Evolutionary conservation across 805 yeast species (phyloP), one percentile per base, ranked within the genome.

Genomic region (fission yeast (Schizosaccharomyces pombe)): DNA sequence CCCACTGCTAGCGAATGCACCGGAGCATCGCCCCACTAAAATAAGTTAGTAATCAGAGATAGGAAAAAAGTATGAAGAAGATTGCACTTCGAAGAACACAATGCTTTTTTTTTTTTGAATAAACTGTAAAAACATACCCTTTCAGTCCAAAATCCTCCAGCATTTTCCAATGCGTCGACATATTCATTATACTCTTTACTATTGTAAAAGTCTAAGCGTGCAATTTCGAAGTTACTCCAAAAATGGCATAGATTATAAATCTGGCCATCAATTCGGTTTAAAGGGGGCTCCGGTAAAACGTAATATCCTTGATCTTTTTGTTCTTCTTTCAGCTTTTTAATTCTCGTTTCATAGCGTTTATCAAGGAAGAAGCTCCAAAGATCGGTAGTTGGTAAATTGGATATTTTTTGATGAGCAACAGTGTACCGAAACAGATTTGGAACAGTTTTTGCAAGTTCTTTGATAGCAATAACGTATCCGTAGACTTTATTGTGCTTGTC

Each of bases 1-100:
- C 85, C 89, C 4, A 82, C 76, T 0, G 93, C 97, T 26, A 91
- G 66, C 0, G 95, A 80, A 65, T 86, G 96, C 3, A 89, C 79
- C 0, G 96, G 95, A 0, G 96, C 95, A 71, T 89, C 97, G 1
- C 97, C 97, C 97, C 97, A 89, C 55, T 56, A 52, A 29, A 16
- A 30, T 6, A 19, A 22, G 8, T 16, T 6, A 24, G 19, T 43
- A 43, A 24, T 24, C n/a, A 32, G 8, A 9, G 34, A 4, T 37
- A 5, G 22, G 22, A 12, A 37, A 6, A 37, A 37, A 5, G n/a
- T n/a, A n/a, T n/a, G n/a, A 37, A 37, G 2, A 37, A 37, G 3
- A 37, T 5, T n/a, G 4, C 19, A n/a, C 5, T 14, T 16, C 9
- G 2, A 43, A 4, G 14, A 5, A 16, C 12, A 14, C 11, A 40